phyloP scores from a whole-genome alignment of 75 land plant genomes.

The Pinus tabuliformis region DNA sequence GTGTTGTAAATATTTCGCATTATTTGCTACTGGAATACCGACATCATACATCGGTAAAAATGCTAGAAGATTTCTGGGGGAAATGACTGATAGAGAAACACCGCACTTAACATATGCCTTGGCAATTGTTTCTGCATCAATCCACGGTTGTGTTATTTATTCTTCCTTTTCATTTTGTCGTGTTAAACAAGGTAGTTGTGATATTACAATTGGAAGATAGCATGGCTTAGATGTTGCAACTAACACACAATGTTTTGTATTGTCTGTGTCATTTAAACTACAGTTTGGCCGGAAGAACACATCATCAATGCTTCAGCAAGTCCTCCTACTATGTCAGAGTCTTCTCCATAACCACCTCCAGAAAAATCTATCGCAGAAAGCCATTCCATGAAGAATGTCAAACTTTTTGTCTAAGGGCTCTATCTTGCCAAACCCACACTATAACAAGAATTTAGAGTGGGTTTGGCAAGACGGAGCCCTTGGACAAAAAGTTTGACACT shows the following conservation, averaged over 20 bases:
- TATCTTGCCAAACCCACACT: no score
- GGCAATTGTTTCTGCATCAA: conserved; percentile 92
- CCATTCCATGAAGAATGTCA: no score
- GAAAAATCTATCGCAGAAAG: no score
- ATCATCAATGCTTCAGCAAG: conserved; percentile 23
- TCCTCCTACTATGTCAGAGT: no score
- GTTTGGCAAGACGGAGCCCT: no score
- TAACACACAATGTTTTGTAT: conserved; percentile 73
- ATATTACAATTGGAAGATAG: conserved; percentile 79
- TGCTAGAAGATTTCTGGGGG: conserved; percentile 65
- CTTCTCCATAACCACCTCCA: no score
- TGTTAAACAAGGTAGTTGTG: conserved; percentile 36
- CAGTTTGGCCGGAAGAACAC: conserved; percentile 49
- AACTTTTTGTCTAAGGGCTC: no score
- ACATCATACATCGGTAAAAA: no score
- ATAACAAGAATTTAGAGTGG: no score
- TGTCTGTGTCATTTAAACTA: conserved; percentile 41
- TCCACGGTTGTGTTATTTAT: conserved; percentile 31
- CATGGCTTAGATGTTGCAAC: conserved; percentile 85
- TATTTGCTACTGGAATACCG: no score
- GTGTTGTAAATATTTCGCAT: no score
- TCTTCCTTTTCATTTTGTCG: conserved; percentile 41
- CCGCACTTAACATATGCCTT: conserved; percentile 72
- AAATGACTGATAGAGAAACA: conserved; percentile 86
- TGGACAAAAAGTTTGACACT: no score